phyloP scores from a whole-genome alignment of 371 early-diverging fungal genomes.

The Mortierella sp. region DNA sequence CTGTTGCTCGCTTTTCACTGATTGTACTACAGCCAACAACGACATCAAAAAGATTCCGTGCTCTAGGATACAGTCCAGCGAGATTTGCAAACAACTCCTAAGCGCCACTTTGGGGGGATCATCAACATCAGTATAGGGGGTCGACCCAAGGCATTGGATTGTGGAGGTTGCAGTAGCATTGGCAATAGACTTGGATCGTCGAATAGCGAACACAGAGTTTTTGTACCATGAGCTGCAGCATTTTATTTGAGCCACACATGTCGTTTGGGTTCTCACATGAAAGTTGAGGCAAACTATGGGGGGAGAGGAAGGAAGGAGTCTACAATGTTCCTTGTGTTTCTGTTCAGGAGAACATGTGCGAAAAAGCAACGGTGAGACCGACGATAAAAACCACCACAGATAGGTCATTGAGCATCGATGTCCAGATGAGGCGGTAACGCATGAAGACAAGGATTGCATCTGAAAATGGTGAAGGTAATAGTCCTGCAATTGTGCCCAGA shows the following conservation, averaged over 20 bases:
- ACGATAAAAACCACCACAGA: slow-evolving; percentile 66
- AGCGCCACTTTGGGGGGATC: slow-evolving; percentile 52
- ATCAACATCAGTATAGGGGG: no score
- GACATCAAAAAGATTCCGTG: slow-evolving; percentile 59
- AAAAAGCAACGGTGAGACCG: slow-evolving; percentile 56
- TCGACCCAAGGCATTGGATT: no score
- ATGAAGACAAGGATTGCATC: slow-evolving; percentile 60
- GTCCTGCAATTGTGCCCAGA: slow-evolving; percentile 57
- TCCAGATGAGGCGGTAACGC: slow-evolving; percentile 70
- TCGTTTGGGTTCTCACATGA: no score
- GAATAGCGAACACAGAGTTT: no score
- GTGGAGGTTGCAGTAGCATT: no score
- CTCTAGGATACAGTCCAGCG: slow-evolving; percentile 62
- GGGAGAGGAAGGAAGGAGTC: no score
- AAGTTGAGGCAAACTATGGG: no score
- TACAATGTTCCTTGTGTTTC: background rate
- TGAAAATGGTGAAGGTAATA: slow-evolving; percentile 65
- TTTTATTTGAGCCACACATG: no score
- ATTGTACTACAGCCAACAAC: slow-evolving; percentile 49
- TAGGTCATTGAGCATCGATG: slow-evolving; percentile 64
- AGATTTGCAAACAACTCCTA: slow-evolving; percentile 63
- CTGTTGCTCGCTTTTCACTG: background rate
- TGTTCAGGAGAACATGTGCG: slow-evolving; percentile 44
- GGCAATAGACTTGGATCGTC: no score
- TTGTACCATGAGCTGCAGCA: no score